These are phyloP conservation scores for Clarireedia homoeocarpa DNA, from an alignment of 2,329 filamentous ascomycete species.

Conservation along the genomic window DNA sequence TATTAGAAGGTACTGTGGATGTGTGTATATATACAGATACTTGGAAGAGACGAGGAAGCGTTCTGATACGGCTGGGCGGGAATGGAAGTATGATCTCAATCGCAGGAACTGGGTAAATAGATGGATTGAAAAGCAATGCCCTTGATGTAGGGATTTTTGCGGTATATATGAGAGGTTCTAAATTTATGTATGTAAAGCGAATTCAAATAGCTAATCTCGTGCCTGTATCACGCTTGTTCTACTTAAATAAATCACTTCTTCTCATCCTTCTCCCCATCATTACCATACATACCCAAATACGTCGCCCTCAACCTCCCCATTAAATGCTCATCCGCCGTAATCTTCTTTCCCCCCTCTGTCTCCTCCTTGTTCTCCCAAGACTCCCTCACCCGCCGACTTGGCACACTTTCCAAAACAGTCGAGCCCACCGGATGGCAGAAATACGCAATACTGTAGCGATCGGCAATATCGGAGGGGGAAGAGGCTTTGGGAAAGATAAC, in stretches of 20 bases:
- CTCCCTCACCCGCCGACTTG: constrained; percentile 47
- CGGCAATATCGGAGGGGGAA: constrained; percentile 13
- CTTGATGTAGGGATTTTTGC: no score
- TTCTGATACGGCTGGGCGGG: no score
- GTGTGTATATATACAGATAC: not conserved
- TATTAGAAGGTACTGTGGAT: not conserved
- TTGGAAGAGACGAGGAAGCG: no score
- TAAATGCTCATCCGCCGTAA: constrained; percentile 58
- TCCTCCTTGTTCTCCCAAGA: constrained; percentile 29
- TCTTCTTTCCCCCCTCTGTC: constrained; percentile 36
- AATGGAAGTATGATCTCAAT: no score
- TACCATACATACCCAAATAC: constrained; percentile 48
- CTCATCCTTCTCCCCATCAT: constrained; percentile 16
- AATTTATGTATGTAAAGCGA: no score
- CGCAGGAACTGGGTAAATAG: no score
- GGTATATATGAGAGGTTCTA: no score
- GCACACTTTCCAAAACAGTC: constrained; percentile 48
- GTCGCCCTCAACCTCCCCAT: constrained; percentile 52
- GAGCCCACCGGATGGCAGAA: constrained; percentile 57
- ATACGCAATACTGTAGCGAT: constrained; percentile 59
- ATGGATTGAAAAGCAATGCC: no score
- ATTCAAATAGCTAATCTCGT: no score
- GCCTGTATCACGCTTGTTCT: no score
- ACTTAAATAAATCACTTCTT: not conserved
- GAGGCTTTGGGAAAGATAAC: constrained; percentile 59